Percentiles rank a stretch among this genome's conserved stretches.
These are phyloP conservation scores for Orbilia blumenaviensis DNA, from an alignment of 2,329 filamentous ascomycete genomes.

Conservation along the genomic window DNA sequence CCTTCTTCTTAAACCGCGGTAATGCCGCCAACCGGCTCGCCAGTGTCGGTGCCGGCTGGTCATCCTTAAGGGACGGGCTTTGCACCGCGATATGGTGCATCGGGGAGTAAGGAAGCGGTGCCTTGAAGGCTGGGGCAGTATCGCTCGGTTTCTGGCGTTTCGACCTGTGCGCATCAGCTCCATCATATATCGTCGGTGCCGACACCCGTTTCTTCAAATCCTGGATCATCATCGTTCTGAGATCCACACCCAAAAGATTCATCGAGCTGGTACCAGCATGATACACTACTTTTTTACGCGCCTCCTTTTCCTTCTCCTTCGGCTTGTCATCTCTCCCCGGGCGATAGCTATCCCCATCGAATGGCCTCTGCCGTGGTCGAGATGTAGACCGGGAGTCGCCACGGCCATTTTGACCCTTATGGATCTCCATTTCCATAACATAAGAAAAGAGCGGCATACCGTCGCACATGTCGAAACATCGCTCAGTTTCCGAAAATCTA, in stretches of 20 bases:
- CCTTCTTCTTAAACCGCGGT: slow-evolving; percentile 75
- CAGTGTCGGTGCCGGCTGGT: slow-evolving; percentile 64
- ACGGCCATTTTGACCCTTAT: slow-evolving; percentile 69
- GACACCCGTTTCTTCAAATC: slow-evolving; percentile 90
- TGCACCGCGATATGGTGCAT: slow-evolving; percentile 70
- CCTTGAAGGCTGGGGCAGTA: slow-evolving; percentile 70
- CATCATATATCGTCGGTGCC: slow-evolving; percentile 79
- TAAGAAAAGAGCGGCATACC: slow-evolving; percentile 90
- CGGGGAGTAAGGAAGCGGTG: slow-evolving; percentile 66
- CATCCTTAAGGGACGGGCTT: slow-evolving; percentile 71
- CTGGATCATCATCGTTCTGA: slow-evolving; percentile 84
- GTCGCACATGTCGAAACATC: slow-evolving; percentile 81
- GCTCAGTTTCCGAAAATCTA: slow-evolving; percentile 79
- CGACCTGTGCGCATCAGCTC: slow-evolving; percentile 81
- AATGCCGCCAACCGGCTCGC: slow-evolving; percentile 72
- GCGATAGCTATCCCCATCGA: slow-evolving; percentile 71
- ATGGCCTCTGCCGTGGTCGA: slow-evolving; percentile 63
- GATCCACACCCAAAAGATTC: slow-evolving; percentile 78
- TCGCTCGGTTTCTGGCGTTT: slow-evolving; percentile 83
- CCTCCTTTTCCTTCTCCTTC: slow-evolving; percentile 63
- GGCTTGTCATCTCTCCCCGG: slow-evolving; percentile 79
- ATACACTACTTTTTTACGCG: slow-evolving; percentile 88
- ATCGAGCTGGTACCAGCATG: slow-evolving; percentile 89
- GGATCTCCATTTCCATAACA: slow-evolving; percentile 84
- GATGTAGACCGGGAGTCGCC: slow-evolving; percentile 53